Conservation (phyloP, 2,329 filamentous ascomycete species). For the Cercospora zeae-maydis region DNA sequence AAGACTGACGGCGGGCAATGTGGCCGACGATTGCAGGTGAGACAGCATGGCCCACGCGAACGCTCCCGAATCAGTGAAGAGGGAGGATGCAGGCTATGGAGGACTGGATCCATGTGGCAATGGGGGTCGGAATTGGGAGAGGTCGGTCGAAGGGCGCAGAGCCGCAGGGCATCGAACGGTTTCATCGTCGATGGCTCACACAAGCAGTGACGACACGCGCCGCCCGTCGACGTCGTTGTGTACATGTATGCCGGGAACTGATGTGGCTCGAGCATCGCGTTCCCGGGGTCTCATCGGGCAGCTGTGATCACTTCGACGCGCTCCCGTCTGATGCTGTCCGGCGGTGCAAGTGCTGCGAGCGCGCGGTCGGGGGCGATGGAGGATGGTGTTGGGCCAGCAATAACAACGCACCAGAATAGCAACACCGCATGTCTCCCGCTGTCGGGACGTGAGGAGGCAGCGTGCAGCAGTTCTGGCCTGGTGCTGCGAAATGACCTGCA, state of each 20-base stretch:
- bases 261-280: background rate
- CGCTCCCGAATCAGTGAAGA: background rate
- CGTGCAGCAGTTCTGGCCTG: background rate
- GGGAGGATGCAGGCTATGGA: background rate
- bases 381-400: no score
- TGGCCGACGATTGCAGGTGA: background rate
- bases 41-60: background rate
- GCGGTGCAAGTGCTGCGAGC: background rate
- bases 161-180: slow-evolving; percentile 25
- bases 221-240: background rate
- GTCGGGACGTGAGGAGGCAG: background rate
- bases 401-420: no score
- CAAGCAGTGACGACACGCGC: slow-evolving; percentile 1
- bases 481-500: no score
- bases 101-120: no score
- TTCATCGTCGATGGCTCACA: slow-evolving; percentile 9
- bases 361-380: no score
- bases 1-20: background rate
- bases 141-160: background rate
- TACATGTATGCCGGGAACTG: background rate
- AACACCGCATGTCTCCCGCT: no score
- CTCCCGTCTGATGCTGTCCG: no score
- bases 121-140: background rate
- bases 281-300: background rate
- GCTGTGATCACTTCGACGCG: no score